phyloP scores from a whole-genome alignment of 441 rosid species.

The California macrophylla region DNA sequence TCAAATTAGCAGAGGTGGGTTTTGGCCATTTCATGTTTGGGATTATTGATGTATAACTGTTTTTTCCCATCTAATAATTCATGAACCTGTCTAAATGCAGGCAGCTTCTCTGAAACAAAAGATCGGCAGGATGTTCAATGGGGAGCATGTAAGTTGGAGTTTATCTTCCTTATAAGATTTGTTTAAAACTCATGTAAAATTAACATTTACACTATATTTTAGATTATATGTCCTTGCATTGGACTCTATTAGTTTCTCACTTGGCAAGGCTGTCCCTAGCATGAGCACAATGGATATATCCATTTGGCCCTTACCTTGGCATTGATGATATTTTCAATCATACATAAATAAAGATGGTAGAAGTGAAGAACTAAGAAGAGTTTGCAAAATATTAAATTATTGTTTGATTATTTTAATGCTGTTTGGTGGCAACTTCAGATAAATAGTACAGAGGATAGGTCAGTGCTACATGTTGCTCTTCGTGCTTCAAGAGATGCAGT shows the following conservation, averaged over 20 bases:
- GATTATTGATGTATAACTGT: background rate
- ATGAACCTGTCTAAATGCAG: conserved; percentile 25
- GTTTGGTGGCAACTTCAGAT: conserved; percentile 41
- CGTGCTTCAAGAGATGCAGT: conserved; percentile 77
- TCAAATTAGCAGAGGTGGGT: conserved; percentile 62
- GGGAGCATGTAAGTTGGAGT: conserved; percentile 57
- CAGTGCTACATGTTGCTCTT: conserved; percentile 91
- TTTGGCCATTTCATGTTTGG: conserved; percentile 9
- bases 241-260: background rate
- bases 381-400: background rate
- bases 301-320: background rate
- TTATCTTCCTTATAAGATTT: background rate
- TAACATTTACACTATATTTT: background rate
- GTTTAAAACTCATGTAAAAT: background rate
- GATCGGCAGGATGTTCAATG: conserved; percentile 58
- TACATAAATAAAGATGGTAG: background rate
- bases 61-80: background rate
- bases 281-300: background rate
- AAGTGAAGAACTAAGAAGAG: background rate
- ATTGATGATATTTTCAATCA: background rate
- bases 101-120: conserved; percentile 62
- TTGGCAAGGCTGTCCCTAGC: background rate
- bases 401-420: conserved; percentile 10
- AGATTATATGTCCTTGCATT: conserved; percentile 1
- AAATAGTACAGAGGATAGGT: conserved; percentile 80